Evolutionary conservation across 148 eudicot genomes (phyloP), one percentile per base, ranked within the genome.

Genomic region (Amaranthus cruentus): DNA sequence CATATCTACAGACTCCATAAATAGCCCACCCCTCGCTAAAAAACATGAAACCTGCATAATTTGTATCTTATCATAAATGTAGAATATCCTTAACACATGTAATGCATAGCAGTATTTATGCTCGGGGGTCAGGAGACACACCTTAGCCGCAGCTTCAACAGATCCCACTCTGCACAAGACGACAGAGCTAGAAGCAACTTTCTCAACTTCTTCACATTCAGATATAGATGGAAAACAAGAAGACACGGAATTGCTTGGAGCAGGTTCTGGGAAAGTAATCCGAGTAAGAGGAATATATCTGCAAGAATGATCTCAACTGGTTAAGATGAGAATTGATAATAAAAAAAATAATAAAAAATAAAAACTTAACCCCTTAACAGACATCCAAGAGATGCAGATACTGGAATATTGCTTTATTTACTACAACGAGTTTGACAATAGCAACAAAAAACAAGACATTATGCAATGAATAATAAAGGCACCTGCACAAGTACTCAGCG

Each of bases 401-500:
- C 15, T 14, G 44, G 12, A 28, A 28, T 28, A 28, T 28, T 28
- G 38, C 38, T 28, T 28, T 46, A 11, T 48, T 47, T n/a, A 72
- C 38, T 60, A 53, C 55, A 18, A 60, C 14, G 50, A 64, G 47
- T 38, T 50, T 38, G 48, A 63, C 18, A 13, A 63, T 12, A 71
- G 18, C 4, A 75, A 47, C 53, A 71, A 66, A 55, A 43, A 18
- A 15, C 61, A 58, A 63, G 4, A 49, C 6, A 48, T 7, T 12
- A 0, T 9, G 44, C 68, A 48, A 13, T 9, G 47, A 57, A 73
- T 44, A 53, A 58, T 18, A 12, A 53, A 67, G 51, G 57, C 59
- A 91, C 98, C 98, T 87, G 91, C 90, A 88, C 38, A 83, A 78
- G 81, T 86, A 95, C 84, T 95, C 98, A 4, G 90, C 89, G 69